Evolutionary conservation across 1,284 basidiomycete species (phyloP), one percentile per base, ranked within the genome.

Genomic region (Papiliotrema nemorosa): DNA sequence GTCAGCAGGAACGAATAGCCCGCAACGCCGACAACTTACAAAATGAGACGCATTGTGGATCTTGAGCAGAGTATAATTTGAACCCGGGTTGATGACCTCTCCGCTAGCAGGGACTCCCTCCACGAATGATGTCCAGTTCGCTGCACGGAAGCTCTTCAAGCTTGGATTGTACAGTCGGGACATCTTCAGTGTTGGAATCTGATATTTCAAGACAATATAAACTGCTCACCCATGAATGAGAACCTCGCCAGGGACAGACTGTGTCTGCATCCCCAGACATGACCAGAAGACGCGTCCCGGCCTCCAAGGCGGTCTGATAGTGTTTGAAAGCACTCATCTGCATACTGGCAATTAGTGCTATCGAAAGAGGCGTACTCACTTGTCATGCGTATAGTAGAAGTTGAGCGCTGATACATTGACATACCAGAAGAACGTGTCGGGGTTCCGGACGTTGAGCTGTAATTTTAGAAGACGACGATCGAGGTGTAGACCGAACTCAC

Each of bases 371-470:
- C n/a, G n/a, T n/a, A n/a, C n/a, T n/a, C n/a, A n/a, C n/a, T 41
- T 41, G 44, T 46, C 44, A 18, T 33, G 20, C 31, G 16, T 22
- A 13, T 35, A 6, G 31, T 46, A 26, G 31, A 46, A 46, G 31
- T 36, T 46, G 25, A 46, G 4, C 2, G 44, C 3, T 4, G 44
- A 33, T 3, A 20, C n/a, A n/a, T 36, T 36, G 44, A 46, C 33
- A 25, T 33, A 36, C 44, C 44, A 46, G 7, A 14, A 36, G 33
- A 46, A 46, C n/a, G 24, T 16, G 31, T 46, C 44, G 25, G 44
- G 31, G 31, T 33, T 33, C 5, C 20, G 44, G 4, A 20, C 44
- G 29, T 27, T 24, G 29, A 34, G 44, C 29, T 46, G 44, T 13
- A n/a, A 18, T 36, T 16, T n/a, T n/a, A n/a, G n/a, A n/a, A n/a